Evolutionary conservation across 257 asterid genomes (phyloP), one percentile per base, ranked within the genome.

Genomic region (Solanum raphanifolium): DNA sequence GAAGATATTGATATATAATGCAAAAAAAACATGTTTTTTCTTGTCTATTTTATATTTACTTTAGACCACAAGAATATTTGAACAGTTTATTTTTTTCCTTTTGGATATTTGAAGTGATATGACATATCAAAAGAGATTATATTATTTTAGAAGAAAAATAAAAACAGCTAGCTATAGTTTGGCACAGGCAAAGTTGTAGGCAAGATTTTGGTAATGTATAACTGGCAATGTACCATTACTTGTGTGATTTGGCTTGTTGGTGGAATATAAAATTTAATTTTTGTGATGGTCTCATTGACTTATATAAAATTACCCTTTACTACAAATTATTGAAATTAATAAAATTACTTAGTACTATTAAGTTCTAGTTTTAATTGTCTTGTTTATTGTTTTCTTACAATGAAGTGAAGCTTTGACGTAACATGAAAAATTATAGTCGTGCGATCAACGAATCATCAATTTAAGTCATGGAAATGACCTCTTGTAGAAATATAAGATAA

Each of bases 41-140:
- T 58, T 86, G 62, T 36, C 89, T 73, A 43, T 87, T 65, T 69
- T 78, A 66, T 87, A 34, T 68, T 69, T 81, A 71, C 29, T 6
- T 62, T 89, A 85, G 43, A 82, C 93, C 92, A 71, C 90, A 68
- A 68, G 36, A 62, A 86, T 48, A 48, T 48, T 82, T 31, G 6
- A 48, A 48, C 68, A 46, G 7, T 27, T 79, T 15, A 1, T 27
- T 48, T 81, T 27, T 20, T 16, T 20, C 3, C 48, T 43, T 87
- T 55, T 48, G 34, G 21, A 27, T 34, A 74, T 90, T 85, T 86
- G 79, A 85, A 82, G 83, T 88, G 89, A 91, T 71, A 85, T 87
- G 91, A 84, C 88, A 36, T 78, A 88, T 83, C 79, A 68, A 85
- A 52, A 34, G 81, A 74, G 55, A 82, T 82, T 16, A 48, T 31